Percentiles rank a stretch among this genome's conserved stretches.
Conservation (phyloP, 306 rosid species). For the Cucurbita moschata region DNA sequence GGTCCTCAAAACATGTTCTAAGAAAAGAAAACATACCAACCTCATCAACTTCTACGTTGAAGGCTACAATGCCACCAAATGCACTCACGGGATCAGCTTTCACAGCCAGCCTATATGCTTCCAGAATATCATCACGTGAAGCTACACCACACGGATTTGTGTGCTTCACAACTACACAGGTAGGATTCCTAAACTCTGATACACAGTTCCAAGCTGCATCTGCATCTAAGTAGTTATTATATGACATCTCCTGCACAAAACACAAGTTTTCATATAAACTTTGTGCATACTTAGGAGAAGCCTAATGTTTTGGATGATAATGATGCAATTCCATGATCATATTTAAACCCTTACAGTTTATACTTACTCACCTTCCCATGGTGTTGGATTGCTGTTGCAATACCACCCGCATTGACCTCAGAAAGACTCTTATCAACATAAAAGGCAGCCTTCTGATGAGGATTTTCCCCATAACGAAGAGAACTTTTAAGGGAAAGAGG, state of each 20-base stretch:
- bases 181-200: conserved; percentile 59
- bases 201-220: conserved; percentile 99
- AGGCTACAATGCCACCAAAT: conserved; percentile 92
- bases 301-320: not conserved
- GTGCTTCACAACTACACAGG: conserved; percentile 84
- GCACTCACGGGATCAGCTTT: conserved; percentile 95
- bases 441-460: conserved; percentile 82
- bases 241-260: conserved; percentile 74
- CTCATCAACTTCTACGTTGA: conserved; percentile 81
- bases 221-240: conserved; percentile 81
- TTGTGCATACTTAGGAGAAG: not conserved
- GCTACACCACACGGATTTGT: conserved; percentile 96
- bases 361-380: conserved; percentile 63
- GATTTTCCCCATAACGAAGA: conserved; percentile 94
- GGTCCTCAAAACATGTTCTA: not conserved
- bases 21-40: conserved; percentile 16
- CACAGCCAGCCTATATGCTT: conserved; percentile 86
- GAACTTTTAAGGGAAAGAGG: conserved; percentile 52
- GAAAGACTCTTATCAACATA: conserved; percentile 70
- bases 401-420: conserved; percentile 77
- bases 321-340: not conserved
- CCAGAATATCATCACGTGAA: conserved; percentile 75
- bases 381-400: conserved; percentile 83
- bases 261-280: not conserved
- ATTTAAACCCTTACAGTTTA: not conserved